A percentile compares a stretch with the other conserved stretches of the same genome.
Conservation (phyloP, 768 basidiomycete genomes). For the Naganishia onofrii region DNA sequence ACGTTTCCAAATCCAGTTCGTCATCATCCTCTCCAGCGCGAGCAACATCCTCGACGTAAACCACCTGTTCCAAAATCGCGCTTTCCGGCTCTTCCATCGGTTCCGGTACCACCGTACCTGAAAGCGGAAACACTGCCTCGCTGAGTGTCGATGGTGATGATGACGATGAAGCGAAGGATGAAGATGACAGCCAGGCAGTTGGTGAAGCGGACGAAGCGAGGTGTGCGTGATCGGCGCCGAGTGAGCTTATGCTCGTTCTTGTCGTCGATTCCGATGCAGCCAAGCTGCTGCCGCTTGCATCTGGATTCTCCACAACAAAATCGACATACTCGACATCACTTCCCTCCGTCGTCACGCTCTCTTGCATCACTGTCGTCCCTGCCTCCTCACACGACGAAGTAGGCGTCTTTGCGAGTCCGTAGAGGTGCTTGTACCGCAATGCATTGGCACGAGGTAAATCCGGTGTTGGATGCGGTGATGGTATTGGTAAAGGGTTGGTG, state of each 20-base stretch:
- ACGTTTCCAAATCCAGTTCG: no score
- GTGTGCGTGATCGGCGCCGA: neutral
- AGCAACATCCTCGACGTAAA: no score
- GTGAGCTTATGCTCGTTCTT: neutral
- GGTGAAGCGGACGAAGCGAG: neutral
- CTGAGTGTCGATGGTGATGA: neutral
- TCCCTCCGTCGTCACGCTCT: neutral
- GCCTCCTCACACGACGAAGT: neutral
- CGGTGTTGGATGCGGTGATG: neutral
- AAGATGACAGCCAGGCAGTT: neutral
- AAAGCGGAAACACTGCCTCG: neutral
- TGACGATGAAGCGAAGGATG: neutral
- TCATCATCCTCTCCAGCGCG: no score
- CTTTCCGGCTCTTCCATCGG: no score
- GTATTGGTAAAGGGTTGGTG: neutral
- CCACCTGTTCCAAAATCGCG: no score
- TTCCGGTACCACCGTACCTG: no score
- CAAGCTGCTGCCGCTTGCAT: neutral
- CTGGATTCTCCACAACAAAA: slow-evolving; percentile 2
- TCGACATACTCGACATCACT: neutral
- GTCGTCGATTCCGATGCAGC: neutral
- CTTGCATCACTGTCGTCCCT: neutral
- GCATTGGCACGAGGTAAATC: slow-evolving; percentile 2
- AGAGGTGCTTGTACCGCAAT: slow-evolving; percentile 15
- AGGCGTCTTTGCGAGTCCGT: neutral